Percentiles rank a stretch among this genome's conserved stretches.
phyloP scores from a whole-genome alignment of 1,139 yeast species.

The Kodamaea suecica region DNA sequence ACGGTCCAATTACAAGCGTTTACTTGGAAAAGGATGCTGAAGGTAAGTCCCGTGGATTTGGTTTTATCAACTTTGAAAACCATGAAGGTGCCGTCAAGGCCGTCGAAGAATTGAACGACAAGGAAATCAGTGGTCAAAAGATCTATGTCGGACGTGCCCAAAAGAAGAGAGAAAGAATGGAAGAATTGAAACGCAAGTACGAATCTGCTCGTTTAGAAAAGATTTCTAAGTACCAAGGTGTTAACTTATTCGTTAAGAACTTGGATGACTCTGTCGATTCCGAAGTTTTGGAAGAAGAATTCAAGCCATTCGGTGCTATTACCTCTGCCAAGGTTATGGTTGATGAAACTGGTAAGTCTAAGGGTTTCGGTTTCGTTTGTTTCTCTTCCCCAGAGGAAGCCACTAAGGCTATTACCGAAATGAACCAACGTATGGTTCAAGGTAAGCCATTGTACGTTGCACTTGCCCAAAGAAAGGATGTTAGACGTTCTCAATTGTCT shows the following conservation, averaged over 20 bases:
- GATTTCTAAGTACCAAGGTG: conserved; percentile 94
- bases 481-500: conserved; percentile 94
- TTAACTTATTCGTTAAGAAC: conserved; percentile 94
- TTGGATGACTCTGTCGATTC: conserved; percentile 91
- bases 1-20: conserved; percentile 83
- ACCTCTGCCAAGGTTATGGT: conserved; percentile 97
- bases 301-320: conserved; percentile 89
- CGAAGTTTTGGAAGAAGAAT: conserved; percentile 88
- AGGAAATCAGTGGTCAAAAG: conserved; percentile 79
- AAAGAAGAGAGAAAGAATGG: conserved; percentile 97
- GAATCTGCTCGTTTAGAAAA: conserved; percentile 92
- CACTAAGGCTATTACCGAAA: conserved; percentile 95
- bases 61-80: conserved; percentile 85
- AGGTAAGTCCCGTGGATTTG: conserved; percentile 94
- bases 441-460: conserved; percentile 98
- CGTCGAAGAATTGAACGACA: conserved; percentile 87
- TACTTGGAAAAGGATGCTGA: conserved; percentile 79
- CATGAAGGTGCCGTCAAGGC: conserved; percentile 91
- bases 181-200: conserved; percentile 93
- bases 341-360: conserved; percentile 91
- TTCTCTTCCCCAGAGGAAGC: conserved; percentile 99
- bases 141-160: conserved; percentile 98
- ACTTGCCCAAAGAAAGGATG: conserved; percentile 98
- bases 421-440: conserved; percentile 95
- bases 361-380: conserved; percentile 98